Percentiles rank a stretch among this genome's conserved stretches.
phyloP scores from a whole-genome alignment of 768 basidiomycete species.

The Naganishia antarctica region DNA sequence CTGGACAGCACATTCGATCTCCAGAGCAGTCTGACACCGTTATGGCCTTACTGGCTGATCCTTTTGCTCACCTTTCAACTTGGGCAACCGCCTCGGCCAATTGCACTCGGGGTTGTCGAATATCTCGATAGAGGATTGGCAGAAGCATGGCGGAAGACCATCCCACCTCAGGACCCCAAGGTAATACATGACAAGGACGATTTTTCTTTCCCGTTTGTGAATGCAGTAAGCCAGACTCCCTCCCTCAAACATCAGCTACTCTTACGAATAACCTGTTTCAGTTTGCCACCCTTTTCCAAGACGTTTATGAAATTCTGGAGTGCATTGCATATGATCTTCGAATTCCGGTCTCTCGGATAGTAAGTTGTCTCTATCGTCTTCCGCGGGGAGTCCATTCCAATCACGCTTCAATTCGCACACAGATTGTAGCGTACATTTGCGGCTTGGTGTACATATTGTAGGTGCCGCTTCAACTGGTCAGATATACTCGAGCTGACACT shows the following conservation, averaged over 20 bases:
- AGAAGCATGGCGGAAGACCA: too few relatives aligned
- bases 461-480: background rate
- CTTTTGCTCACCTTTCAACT: background rate
- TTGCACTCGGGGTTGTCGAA: background rate
- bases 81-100: background rate
- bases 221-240: background rate
- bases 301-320: conserved; percentile 6
- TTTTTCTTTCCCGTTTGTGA: too few relatives aligned
- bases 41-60: conserved; percentile 12
- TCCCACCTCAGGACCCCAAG: too few relatives aligned
- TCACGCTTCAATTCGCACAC: background rate
- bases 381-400: background rate
- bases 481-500: too few relatives aligned
- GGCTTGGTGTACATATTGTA: background rate
- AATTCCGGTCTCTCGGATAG: background rate
- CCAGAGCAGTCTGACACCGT: background rate
- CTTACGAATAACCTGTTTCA: background rate
- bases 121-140: too few relatives aligned
- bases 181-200: too few relatives aligned
- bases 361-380: background rate
- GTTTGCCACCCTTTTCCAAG: background rate
- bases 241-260: too few relatives aligned
- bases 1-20: background rate
- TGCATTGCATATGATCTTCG: background rate
- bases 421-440: background rate